These are phyloP conservation scores for Pseudonitzschia delicatissima DNA, from an alignment of 108 stramenopile species.

Conservation along the genomic window DNA sequence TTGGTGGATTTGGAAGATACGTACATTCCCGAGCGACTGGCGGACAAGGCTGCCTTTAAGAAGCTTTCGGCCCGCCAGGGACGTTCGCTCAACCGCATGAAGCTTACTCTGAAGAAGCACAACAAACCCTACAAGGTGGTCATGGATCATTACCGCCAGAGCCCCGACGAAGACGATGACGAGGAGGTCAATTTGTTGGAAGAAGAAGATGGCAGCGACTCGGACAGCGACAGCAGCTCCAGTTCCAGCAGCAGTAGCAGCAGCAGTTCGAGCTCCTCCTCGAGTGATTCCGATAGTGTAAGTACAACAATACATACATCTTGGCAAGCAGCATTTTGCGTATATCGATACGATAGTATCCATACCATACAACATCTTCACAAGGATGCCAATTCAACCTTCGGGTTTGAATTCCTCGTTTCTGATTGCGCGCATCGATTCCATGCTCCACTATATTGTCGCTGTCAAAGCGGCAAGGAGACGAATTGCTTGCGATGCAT, in stretches of 20 bases:
- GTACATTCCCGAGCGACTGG: slow-evolving; percentile 60
- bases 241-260: slow-evolving; percentile 32
- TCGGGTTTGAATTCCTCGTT: slow-evolving; percentile 95
- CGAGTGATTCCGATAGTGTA: slow-evolving; percentile 16
- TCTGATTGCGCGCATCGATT: slow-evolving; percentile 68
- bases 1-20: slow-evolving; percentile 88
- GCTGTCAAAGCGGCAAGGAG: slow-evolving; percentile 84
- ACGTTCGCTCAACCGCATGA: slow-evolving; percentile 93
- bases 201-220: slow-evolving; percentile 32
- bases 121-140: slow-evolving; percentile 79
- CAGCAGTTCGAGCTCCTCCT: slow-evolving; percentile 15
- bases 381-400: slow-evolving; percentile 66
- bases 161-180: slow-evolving; percentile 56
- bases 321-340: background rate
- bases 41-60: slow-evolving; percentile 92
- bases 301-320: background rate
- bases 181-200: slow-evolving; percentile 30
- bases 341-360: background rate
- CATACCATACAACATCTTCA: slow-evolving; percentile 22
- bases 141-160: slow-evolving; percentile 80
- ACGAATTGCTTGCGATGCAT: slow-evolving; percentile 35
- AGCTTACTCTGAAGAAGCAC: slow-evolving; percentile 89
- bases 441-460: slow-evolving; percentile 35
- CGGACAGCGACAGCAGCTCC: slow-evolving; percentile 15
- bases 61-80: slow-evolving; percentile 90